These are phyloP conservation scores for Neurospora sp. DNA, from an alignment of 495 filamentous ascomycete species.

Conservation along the genomic window DNA sequence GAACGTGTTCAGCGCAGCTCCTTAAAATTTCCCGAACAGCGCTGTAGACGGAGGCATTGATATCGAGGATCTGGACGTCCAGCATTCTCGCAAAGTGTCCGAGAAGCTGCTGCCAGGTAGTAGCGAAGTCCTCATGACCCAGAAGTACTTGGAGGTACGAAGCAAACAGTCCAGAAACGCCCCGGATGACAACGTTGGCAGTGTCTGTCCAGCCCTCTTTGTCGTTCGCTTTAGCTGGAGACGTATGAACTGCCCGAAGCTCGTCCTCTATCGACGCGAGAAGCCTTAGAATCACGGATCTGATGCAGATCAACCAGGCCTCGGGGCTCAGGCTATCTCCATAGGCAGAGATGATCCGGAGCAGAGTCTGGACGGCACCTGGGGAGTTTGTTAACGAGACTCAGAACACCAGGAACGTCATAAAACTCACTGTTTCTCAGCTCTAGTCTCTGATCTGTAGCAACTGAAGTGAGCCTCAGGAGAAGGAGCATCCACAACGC, in stretches of 20 bases:
- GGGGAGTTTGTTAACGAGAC: conserved; percentile 8
- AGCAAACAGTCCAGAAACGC: conserved; percentile 55
- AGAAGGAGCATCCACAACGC: conserved; percentile 80
- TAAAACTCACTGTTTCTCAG: conserved; percentile 62
- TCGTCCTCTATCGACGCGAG: conserved; percentile 46
- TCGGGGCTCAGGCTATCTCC: conserved; percentile 67
- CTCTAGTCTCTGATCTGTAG: conserved; percentile 69
- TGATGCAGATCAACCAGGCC: conserved; percentile 77
- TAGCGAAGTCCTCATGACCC: conserved; percentile 44
- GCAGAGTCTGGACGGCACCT: conserved; percentile 75
- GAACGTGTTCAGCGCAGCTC: conserved; percentile 33
- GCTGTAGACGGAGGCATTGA: conserved; percentile 63
- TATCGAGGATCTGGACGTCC: conserved; percentile 49
- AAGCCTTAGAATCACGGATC: conserved; percentile 68
- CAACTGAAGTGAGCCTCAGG: conserved; percentile 64
- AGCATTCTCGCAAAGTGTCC: conserved; percentile 52
- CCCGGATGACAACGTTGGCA: conserved; percentile 60
- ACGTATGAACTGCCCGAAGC: conserved; percentile 20
- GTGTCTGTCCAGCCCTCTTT: conserved; percentile 63
- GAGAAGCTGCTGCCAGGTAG: conserved; percentile 61
- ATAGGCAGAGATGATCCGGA: conserved; percentile 86
- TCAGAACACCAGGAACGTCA: neutral
- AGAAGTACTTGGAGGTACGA: conserved; percentile 55
- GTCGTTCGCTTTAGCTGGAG: conserved; percentile 26
- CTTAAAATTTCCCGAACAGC: conserved; percentile 58